Conservation (phyloP, 1,139 yeast genomes). For the Pichiaceae sp. region DNA sequence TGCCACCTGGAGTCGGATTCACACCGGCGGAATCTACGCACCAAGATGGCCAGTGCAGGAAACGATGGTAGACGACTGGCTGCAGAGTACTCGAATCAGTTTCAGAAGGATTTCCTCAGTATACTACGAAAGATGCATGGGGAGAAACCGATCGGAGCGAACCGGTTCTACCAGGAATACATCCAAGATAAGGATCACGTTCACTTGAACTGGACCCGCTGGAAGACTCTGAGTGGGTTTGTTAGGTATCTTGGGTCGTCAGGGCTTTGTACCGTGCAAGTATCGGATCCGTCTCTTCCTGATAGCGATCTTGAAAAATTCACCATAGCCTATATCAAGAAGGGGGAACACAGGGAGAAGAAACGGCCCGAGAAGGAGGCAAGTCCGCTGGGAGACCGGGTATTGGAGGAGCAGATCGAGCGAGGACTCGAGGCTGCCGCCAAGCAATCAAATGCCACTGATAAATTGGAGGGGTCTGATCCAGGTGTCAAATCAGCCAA, state of each 20-base stretch:
- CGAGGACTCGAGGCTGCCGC: too few species aligned
- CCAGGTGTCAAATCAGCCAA: too few species aligned
- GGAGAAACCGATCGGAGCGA: constrained; percentile 70
- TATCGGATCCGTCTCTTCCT: too few species aligned
- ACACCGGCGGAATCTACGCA: constrained; percentile 50
- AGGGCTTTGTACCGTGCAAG: constrained; percentile 30
- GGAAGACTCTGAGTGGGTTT: constrained; percentile 66
- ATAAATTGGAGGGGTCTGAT: too few species aligned
- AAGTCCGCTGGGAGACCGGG: constrained; percentile 22
- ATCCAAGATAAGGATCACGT: constrained; percentile 71
- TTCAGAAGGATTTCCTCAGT: constrained; percentile 58
- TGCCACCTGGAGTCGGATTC: constrained; percentile 76
- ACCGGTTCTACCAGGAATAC: constrained; percentile 84
- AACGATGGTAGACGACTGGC: constrained; percentile 42
- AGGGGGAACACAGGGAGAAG: constrained; percentile 30
- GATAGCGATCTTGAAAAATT: constrained; percentile 25
- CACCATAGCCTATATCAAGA: constrained; percentile 36
- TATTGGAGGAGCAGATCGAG: constrained; percentile 47
- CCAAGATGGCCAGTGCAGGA: constrained; percentile 13
- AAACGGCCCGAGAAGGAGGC: constrained; percentile 36
- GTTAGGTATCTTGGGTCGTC: constrained; percentile 53
- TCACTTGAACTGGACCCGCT: constrained; percentile 84
- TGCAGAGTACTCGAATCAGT: constrained; percentile 50
- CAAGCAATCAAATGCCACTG: too few species aligned
- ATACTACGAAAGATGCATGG: constrained; percentile 67